Evolutionary conservation across 805 yeast genomes (phyloP), one percentile per base, ranked within the genome.

Genomic region (Yueomyces sp.): DNA sequence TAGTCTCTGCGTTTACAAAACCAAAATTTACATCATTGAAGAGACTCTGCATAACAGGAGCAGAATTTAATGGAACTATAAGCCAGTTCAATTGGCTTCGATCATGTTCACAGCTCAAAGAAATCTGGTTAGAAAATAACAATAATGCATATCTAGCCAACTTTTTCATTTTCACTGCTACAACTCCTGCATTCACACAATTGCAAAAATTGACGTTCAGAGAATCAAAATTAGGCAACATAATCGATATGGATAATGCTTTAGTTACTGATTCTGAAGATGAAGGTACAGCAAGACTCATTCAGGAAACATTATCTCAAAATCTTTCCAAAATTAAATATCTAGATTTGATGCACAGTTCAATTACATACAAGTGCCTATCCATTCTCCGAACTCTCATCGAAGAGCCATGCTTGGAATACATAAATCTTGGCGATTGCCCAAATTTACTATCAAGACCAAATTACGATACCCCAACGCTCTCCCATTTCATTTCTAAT

Each of bases 101-200:
- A 5, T 44, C 52, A 26, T 55, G 57, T 39, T 48, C 42, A 2
- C 39, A 42, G 27, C 34, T 61, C 32, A 40, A 46, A 38, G 57
- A 54, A 37, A 34, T 61, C 19, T 59, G 63, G 63, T 38, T 61
- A 4, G 65, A 61, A 47, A 52, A 57, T 38, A 58, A 54, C 41
- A 46, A 46, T 26, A 46, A 52, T 37, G 49, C 54, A 4, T 47
- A 44, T 8, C 39, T 61, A 6, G 34, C 32, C 4, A 43, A 47
- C 4, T 52, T 61, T 32, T 38, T 61, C 34, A 37, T 43, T 2
- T 26, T 49, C 5, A 26, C 56, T 26, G 39, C 47, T 28, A 43
- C 49, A 7, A 40, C 42, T 12, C 49, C 47, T n/a, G 31, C 59
- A 6, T 53, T 52, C 30, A 40, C 45, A 3, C 38, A 39, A 5